Evolutionary conservation across 495 filamentous ascomycete genomes (phyloP).

Genomic region (Trichocladium antarcticum): DNA sequence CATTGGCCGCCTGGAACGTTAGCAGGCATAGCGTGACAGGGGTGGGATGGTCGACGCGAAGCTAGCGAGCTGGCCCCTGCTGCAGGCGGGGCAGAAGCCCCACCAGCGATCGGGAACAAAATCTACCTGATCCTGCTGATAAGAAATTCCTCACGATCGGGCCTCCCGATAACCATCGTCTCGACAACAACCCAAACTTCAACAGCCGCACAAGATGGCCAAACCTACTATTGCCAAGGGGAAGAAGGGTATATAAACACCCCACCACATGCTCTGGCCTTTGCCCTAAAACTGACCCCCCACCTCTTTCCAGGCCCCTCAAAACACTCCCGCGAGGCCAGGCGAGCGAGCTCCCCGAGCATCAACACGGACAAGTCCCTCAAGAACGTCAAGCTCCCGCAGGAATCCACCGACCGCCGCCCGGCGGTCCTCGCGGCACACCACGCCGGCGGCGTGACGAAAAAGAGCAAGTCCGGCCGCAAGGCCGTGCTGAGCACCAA

Average conservation of each 20-base stretch:
- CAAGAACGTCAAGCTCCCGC: constrained; percentile 46
- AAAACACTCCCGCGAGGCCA: constrained; percentile 59
- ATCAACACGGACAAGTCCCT: constrained; percentile 69
- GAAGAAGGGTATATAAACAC: constrained; percentile 26
- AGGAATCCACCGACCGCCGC: constrained; percentile 38
- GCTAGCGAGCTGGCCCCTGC: neutral
- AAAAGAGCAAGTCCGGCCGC: constrained; percentile 51
- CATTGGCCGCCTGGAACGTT: constrained; percentile 5
- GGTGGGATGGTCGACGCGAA: neutral
- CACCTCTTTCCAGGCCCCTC: constrained; percentile 27
- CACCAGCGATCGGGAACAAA: neutral
- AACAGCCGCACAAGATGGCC: constrained; percentile 20
- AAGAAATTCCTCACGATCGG: constrained; percentile 1
- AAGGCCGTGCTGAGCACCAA: constrained; percentile 49
- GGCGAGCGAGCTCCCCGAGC: constrained; percentile 58
- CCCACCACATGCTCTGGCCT: no score
- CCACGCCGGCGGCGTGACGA: constrained; percentile 51
- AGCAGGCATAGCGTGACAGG: neutral
- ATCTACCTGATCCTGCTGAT: constrained; percentile 3
- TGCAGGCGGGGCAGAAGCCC: neutral
- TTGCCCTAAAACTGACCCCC: no score
- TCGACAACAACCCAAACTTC: constrained; percentile 2
- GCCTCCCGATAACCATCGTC: constrained; percentile 3
- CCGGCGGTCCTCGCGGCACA: constrained; percentile 53
- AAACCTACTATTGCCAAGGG: constrained; percentile 33